phyloP scores from a whole-genome alignment of 2,329 filamentous ascomycete genomes.

The Endoconidiophora laricicola region DNA sequence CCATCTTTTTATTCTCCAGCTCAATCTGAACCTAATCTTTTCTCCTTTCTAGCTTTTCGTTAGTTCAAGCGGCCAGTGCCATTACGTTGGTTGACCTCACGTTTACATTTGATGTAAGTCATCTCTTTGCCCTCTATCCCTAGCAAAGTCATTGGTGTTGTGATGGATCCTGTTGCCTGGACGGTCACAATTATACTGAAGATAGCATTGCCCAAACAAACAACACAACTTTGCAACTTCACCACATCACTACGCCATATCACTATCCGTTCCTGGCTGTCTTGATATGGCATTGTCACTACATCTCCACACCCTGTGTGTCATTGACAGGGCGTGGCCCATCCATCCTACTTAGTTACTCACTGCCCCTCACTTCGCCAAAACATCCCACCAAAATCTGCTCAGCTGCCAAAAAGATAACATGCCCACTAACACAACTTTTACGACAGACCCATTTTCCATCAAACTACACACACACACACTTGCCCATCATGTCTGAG shows the following conservation, averaged over 20 bases:
- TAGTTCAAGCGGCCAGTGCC: conserved; percentile 9
- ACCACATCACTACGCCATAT: neutral
- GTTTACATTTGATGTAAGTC: conserved; percentile 14
- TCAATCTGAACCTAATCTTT: conserved; percentile 7
- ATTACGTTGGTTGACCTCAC: conserved; percentile 11
- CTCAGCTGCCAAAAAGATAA: neutral
- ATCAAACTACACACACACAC: conserved; percentile 1
- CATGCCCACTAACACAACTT: neutral
- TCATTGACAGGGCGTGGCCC: conserved; percentile 2
- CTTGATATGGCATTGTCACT: too few relatives aligned
- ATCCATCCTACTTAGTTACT: conserved; percentile 1
- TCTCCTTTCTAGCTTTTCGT: conserved; percentile 11
- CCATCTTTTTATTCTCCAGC: conserved; percentile 4
- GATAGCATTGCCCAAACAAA: too few relatives aligned
- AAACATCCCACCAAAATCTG: neutral
- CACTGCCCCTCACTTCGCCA: conserved; percentile 8
- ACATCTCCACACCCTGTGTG: neutral
- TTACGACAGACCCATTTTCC: conserved; percentile 8
- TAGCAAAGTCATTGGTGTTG: too few relatives aligned
- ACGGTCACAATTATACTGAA: too few relatives aligned
- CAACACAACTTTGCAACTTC: too few relatives aligned
- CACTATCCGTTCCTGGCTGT: neutral
- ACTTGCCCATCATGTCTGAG: conserved; percentile 31
- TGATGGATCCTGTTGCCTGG: too few relatives aligned
- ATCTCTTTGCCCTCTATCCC: neutral